Evolutionary conservation across 305 asterid genomes (phyloP).

Genomic region (Fraxinus nigra): DNA sequence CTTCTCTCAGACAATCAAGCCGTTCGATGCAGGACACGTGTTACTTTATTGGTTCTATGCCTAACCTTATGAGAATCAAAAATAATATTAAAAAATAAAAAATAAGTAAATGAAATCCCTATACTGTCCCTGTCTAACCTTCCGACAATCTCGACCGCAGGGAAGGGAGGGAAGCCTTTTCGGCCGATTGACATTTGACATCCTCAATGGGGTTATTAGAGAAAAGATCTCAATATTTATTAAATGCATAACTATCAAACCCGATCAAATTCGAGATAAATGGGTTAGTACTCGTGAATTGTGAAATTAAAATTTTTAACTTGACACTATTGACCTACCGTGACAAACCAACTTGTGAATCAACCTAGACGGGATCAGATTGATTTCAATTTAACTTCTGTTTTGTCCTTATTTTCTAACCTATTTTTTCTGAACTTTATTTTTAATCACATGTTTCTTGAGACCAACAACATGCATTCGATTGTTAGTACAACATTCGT

Average conservation of each 20-base stretch:
- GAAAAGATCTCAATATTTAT: not conserved
- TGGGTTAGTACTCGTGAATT: not conserved
- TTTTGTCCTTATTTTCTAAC: not conserved
- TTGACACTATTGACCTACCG: not conserved
- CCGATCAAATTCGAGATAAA: not conserved
- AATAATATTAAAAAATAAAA: not conserved
- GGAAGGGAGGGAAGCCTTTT: not conserved
- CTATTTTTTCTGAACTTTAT: not conserved
- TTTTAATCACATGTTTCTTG: not conserved
- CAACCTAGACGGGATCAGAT: not conserved
- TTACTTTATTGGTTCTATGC: not conserved
- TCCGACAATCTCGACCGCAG: not conserved
- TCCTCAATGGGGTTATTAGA: not conserved
- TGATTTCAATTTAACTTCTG: not conserved
- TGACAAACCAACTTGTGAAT: not conserved
- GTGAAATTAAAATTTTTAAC: not conserved
- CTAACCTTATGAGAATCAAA: not conserved
- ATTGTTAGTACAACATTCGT: too few relatives aligned
- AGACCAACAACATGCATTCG: not conserved
- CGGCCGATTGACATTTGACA: not conserved
- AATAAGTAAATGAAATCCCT: not conserved
- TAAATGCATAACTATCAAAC: not conserved
- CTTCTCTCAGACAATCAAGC: not conserved
- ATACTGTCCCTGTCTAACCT: not conserved
- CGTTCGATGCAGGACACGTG: not conserved